Evolutionary conservation across 305 asterid genomes (phyloP).

Genomic region (Fraxinus paxiana): DNA sequence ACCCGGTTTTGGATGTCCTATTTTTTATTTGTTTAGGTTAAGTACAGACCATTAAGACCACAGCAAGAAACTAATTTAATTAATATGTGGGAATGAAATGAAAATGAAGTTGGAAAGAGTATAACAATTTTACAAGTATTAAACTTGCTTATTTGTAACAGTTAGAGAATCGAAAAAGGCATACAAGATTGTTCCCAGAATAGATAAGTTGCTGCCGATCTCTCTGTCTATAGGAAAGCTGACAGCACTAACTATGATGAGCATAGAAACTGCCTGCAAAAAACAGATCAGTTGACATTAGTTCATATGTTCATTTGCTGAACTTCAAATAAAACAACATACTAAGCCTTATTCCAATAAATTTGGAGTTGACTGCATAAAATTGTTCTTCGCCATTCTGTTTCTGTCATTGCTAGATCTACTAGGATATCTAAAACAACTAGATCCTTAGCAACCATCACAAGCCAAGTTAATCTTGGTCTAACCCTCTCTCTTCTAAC

Average conservation of each 20-base stretch:
- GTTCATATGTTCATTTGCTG: neutral
- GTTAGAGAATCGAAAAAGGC: conserved; percentile 18
- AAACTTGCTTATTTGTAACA: neutral
- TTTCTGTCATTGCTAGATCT: neutral
- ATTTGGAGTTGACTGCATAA: neutral
- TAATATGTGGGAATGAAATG: neutral
- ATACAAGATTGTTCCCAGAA: conserved; percentile 67
- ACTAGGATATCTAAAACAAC: neutral
- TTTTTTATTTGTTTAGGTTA: neutral
- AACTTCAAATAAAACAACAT: neutral
- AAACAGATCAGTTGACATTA: neutral
- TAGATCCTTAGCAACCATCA: neutral
- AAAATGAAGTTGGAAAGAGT: neutral
- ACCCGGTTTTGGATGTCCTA: neutral
- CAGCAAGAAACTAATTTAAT: neutral
- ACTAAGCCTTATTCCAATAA: neutral
- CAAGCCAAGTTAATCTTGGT: neutral
- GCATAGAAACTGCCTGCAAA: conserved; percentile 73
- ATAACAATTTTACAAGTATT: neutral
- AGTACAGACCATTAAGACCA: conserved; percentile 3
- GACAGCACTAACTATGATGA: conserved; percentile 48
- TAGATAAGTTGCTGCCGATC: conserved; percentile 51
- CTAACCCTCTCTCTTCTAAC: neutral
- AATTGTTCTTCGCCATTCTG: neutral
- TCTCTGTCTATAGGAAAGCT: conserved; percentile 50